Base-by-base conservation (phyloP, 1,284 basidiomycete genomes). In the Marasmius fiardii region DNA sequence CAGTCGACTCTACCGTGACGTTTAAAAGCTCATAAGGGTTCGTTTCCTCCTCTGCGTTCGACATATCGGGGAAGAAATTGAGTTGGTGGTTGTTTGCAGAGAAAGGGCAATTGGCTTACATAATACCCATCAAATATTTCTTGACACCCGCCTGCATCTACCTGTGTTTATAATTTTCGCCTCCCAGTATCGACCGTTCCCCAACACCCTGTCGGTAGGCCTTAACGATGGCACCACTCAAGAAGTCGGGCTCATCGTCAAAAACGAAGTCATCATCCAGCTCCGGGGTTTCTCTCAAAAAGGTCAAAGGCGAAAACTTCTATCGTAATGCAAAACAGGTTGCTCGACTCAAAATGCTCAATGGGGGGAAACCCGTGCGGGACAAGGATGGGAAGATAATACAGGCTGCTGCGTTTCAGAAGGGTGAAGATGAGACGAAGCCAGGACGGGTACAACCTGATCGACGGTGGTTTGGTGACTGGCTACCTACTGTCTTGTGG, bases 391-490 rank as follows among this genome's bases (percentile, higher is more conserved):
- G 95, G 55, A 95, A 93, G 71, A 88, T 98, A 65, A 82, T 92
- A 62, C 79, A 95, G 72, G 93, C 92, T 50, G 95, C 95, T 58
- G 91, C 90, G 2, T 98, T 94, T 70, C 95, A 97, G 74, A 94
- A 91, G 69, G 88, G 88, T 21, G 93, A 95, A 72, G 86, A 86
- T 61, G 93, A 96, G 71, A 87, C 90, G 4, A 86, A 85, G 55
- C 90, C 92, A 0, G 95, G 95, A 18, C 77, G 94, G 56, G 92
- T 97, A 31, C 91, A 95, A 74, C 91, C 95, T 60, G 95, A 98
- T 78, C 79, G 93, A 58, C 74, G 94, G 64, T 97, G 95, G 95
- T 98, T 98, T 66, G 95, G 93, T 95, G 66, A 65, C 89, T 80
- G 41, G 37, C 43, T 51, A 41, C 33, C 37, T 45, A 57, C 41